Percentiles rank a stretch among this genome's conserved stretches.
These are phyloP conservation scores for Cytospora piceae DNA, from an alignment of 2,329 filamentous ascomycete genomes.

Conservation along the genomic window DNA sequence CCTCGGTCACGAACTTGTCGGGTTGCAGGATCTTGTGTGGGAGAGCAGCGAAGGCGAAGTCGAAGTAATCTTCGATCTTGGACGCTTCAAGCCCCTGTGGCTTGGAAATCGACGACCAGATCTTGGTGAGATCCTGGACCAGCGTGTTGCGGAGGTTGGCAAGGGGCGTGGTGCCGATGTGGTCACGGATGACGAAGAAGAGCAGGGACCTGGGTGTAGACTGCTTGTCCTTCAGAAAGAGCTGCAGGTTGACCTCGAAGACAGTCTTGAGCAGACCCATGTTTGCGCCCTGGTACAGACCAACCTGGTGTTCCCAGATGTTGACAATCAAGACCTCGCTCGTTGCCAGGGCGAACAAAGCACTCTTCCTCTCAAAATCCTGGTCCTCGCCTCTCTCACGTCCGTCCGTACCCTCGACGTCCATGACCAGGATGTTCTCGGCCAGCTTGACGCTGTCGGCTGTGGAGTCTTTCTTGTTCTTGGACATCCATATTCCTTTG, in stretches of 20 bases:
- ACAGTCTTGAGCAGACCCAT: slow-evolving; percentile 99
- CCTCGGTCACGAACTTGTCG: slow-evolving; percentile 83
- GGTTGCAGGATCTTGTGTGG: slow-evolving; percentile 97
- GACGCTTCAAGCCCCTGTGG: slow-evolving; percentile 86
- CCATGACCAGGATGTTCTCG: slow-evolving; percentile 98
- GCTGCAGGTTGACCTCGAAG: slow-evolving; percentile 96
- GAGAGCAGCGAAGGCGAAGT: slow-evolving; percentile 94
- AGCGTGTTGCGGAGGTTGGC: slow-evolving; percentile 88
- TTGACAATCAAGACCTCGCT: slow-evolving; percentile 98
- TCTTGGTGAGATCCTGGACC: slow-evolving; percentile 85
- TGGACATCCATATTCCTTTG: slow-evolving; percentile 99
- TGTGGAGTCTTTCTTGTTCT: slow-evolving; percentile 74
- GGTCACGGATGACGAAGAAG: slow-evolving; percentile 98
- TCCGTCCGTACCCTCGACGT: slow-evolving; percentile 96
- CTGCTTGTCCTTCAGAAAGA: slow-evolving; percentile 96
- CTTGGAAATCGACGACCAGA: slow-evolving; percentile 93
- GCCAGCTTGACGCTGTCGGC: slow-evolving; percentile 69
- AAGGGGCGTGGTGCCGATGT: slow-evolving; percentile 88
- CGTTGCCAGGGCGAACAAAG: slow-evolving; percentile 93
- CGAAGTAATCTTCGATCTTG: slow-evolving; percentile 94
- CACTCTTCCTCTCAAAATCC: slow-evolving; percentile 98
- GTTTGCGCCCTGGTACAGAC: slow-evolving; percentile 96
- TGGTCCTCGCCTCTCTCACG: slow-evolving; percentile 96
- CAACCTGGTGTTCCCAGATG: slow-evolving; percentile 99
- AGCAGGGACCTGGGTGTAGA: slow-evolving; percentile 87